Evolutionary conservation across 257 asterid species (phyloP), one percentile per base, ranked within the genome.

Genomic region (Mentha longifolia): DNA sequence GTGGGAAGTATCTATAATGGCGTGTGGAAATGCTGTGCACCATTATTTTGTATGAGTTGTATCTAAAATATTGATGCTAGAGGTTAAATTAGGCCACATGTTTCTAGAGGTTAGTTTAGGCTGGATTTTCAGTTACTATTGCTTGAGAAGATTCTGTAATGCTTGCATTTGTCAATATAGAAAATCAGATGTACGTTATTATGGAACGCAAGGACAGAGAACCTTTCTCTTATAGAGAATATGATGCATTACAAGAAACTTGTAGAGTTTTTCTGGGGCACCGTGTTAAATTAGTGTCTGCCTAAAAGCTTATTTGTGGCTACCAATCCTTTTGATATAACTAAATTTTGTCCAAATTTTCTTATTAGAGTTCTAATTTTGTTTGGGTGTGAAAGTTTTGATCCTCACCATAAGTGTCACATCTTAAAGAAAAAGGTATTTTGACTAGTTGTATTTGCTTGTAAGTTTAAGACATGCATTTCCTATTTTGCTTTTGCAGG

Each of bases 401-500:
- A 51, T 10, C 71, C 30, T 14, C 42, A 33, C 31, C 35, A 46
- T 14, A 20, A 16, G 52, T 14, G 25, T 73, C 56, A 58, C 59
- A n/a, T 41, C 17, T 59, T 33, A 4, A 12, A 43, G 12, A 43
- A 52, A 30, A 7, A 52, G 3, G 31, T 51, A 37, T 43, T 35
- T n/a, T 35, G 16, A 49, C 58, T 45, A 64, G 28, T 70, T 56
- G 64, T 49, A 6, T 52, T 56, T 30, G 22, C 41, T 11, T 13
- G 19, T n/a, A 25, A 25, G 4, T 28, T 71, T 60, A 6, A 64
- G 9, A 43, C 5, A n/a, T 33, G 9, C 30, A 35, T 74, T 45
- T 62, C 31, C 62, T 52, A 31, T 65, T 77, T 65, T 31, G 19
- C 49, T 62, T 73, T 74, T 88, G 89, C 93, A 95, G 99, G 86